Evolutionary conservation across 225 moss, liverwort and hornwort genomes (phyloP), one percentile per base, ranked within the genome.

Genomic region (Lunularia cruciata): DNA sequence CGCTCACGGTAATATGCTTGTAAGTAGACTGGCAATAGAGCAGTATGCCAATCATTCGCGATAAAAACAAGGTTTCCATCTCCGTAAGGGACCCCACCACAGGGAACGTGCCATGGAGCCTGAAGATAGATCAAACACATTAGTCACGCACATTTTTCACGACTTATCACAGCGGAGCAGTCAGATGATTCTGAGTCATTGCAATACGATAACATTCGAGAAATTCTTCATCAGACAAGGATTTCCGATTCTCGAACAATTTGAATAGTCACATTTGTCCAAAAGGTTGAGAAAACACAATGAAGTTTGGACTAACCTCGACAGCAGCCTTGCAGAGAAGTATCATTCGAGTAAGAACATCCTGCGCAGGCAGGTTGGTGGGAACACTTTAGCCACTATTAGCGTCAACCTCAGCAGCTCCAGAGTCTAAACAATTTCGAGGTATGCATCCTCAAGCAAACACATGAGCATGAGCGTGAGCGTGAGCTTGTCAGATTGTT

Each of bases 41-140:
- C 83, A 57, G 91, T 87, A 71, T 91, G 91, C 91, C 91, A 91
- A 65, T 91, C 91, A 60, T 91, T 91, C 30, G 89, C 91, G 74
- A 91, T 87, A 10, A 91, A 91, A 0, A 91, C 89, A 14, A 91
- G 68, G 77, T 91, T 91, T 59, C 86, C 86, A 75, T 91, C 91
- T 39, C 91, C 91, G 64, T 91, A 89, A 43, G 86, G 76, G 6
- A 89, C 87, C 63, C 91, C 89, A 72, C 91, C 91, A 70, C 91
- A 91, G 28, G 89, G 88, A 72, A 91, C 82, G 59, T 89, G 87
- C 91, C 91, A 91, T 51, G 91, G 91, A 66, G 49, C 83, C 90
- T 88, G 86, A 28, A 57, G n/a, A 52, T 20, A 14, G 35, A 19
- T 16, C n/a, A 51, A 51, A 51, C 37, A 60, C 22, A 0, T 15